These are phyloP conservation scores for Fraxinus quadrangulata DNA, from an alignment of 257 asterid species.

Conservation along the genomic window DNA sequence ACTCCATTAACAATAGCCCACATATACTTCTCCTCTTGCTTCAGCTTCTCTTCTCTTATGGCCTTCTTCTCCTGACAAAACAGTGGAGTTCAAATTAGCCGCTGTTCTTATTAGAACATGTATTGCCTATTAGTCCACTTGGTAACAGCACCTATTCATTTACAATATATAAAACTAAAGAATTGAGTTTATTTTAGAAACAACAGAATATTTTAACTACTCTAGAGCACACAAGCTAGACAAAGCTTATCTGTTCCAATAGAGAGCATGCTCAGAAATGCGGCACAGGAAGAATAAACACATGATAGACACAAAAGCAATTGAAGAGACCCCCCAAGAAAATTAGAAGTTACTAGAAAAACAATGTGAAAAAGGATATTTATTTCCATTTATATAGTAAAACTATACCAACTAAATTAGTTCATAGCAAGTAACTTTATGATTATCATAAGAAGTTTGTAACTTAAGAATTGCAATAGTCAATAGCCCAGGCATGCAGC, in stretches of 20 bases:
- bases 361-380: background rate
- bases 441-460: background rate
- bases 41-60: constrained; percentile 74
- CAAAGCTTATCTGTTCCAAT: constrained; percentile 4
- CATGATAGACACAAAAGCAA: background rate
- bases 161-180: constrained; percentile 15
- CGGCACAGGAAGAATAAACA: background rate
- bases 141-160: background rate
- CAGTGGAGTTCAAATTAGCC: constrained; percentile 9
- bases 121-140: background rate
- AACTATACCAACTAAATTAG: constrained; percentile 2
- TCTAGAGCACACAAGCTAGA: constrained; percentile 1
- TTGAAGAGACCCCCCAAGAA: background rate
- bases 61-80: constrained; percentile 83
- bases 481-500: background rate
- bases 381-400: background rate
- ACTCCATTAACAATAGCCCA: constrained; percentile 89
- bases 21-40: constrained; percentile 90
- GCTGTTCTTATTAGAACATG: constrained; percentile 1
- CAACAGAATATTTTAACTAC: background rate
- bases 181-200: constrained; percentile 12
- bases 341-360: background rate
- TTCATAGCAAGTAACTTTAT: background rate
- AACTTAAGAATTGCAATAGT: background rate
- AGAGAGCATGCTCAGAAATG: constrained; percentile 10